A percentile compares a stretch with the other conserved stretches of the same genome.
Conservation (phyloP, 1,284 basidiomycete species). For the Termitomyces sp. region DNA sequence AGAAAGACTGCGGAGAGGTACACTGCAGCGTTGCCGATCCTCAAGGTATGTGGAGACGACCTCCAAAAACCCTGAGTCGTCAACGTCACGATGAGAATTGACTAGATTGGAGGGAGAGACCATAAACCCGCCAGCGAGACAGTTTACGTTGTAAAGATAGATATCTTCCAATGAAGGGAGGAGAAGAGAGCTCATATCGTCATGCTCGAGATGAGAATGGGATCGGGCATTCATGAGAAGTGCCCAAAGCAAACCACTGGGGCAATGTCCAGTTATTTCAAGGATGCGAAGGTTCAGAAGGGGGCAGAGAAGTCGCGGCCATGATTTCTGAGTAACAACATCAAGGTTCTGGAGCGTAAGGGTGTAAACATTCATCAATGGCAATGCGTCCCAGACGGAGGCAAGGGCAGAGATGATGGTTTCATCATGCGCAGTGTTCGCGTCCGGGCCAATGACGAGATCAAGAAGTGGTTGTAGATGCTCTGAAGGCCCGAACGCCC, state of each 20-base stretch:
- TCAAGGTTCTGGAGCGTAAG: conserved; percentile 32
- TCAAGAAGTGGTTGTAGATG: conserved; percentile 24
- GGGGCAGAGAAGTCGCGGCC: conserved; percentile 27
- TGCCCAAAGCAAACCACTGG: conserved; percentile 35
- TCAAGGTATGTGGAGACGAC: conserved; percentile 28
- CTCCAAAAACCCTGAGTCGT: conserved; percentile 36
- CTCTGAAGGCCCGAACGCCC: conserved; percentile 24
- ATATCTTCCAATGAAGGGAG: conserved; percentile 31
- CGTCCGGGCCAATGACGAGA: conserved; percentile 26
- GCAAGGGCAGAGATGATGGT: conserved; percentile 25
- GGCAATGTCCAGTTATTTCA: conserved; percentile 30
- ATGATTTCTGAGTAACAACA: conserved; percentile 34
- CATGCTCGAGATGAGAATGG: conserved; percentile 22
- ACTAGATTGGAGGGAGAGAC: conserved; percentile 24
- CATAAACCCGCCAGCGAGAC: conserved; percentile 35
- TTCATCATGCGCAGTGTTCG: conserved; percentile 24
- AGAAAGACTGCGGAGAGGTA: conserved; percentile 29
- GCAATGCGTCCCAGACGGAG: conserved; percentile 28
- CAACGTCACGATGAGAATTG: conserved; percentile 31
- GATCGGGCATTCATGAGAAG: conserved; percentile 31
- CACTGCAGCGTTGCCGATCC: conserved; percentile 20
- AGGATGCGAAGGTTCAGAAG: conserved; percentile 29
- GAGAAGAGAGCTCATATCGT: conserved; percentile 23
- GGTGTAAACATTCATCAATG: conserved; percentile 28
- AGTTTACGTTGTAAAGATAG: conserved; percentile 33